phyloP scores from a whole-genome alignment of 805 yeast species.

The Nakazawaea pomicola region DNA sequence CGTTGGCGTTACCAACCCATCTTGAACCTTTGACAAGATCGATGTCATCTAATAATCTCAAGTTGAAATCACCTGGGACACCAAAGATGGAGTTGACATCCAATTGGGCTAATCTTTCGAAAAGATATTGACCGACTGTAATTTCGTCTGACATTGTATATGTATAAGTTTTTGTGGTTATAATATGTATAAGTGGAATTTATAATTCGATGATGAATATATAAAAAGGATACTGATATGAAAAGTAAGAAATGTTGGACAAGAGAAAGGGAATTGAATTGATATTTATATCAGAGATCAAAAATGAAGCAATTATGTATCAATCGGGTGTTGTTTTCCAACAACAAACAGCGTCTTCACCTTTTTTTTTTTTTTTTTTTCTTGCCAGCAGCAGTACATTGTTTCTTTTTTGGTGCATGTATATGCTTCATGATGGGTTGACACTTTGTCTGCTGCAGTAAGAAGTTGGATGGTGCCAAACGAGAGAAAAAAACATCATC shows the following conservation, averaged over 20 bases:
- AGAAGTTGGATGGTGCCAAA: no score
- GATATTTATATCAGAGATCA: background rate
- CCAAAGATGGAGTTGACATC: constrained; percentile 71
- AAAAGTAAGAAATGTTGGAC: background rate
- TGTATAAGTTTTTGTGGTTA: background rate
- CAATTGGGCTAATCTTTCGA: constrained; percentile 73
- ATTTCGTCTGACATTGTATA: constrained; percentile 21
- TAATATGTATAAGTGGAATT: background rate
- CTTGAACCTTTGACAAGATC: constrained; percentile 70
- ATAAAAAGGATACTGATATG: background rate
- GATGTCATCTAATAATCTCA: constrained; percentile 64
- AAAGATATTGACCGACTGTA: constrained; percentile 70
- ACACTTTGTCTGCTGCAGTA: no score
- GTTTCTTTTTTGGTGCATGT: no score
- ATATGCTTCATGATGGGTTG: no score
- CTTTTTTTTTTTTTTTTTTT: background rate
- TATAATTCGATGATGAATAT: background rate
- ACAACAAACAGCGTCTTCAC: no score
- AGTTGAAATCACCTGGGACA: constrained; percentile 79
- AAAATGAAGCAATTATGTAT: background rate
- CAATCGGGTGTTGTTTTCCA: background rate
- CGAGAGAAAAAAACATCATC: constrained; percentile 4
- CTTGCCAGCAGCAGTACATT: background rate
- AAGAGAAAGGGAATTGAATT: background rate
- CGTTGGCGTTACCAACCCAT: constrained; percentile 92